phyloP scores from a whole-genome alignment of 202 grass and related monocot genomes.

The Zoysia matrella region DNA sequence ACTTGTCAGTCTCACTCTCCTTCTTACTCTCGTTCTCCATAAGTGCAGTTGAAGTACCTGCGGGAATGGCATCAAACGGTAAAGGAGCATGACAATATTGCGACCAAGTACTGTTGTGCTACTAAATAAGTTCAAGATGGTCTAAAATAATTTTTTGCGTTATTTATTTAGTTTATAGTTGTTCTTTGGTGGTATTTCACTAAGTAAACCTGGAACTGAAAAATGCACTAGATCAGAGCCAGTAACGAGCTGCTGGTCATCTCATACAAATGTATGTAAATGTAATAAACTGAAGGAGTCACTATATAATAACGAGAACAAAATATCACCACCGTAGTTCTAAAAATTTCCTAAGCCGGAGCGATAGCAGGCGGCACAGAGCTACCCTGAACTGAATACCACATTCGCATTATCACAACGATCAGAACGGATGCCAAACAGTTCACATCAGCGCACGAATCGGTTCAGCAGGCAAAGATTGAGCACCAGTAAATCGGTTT shows the following conservation, averaged over 20 bases:
- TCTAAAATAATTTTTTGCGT: background rate
- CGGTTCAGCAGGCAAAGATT: background rate
- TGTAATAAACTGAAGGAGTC: background rate
- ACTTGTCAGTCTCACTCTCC: conserved; percentile 28
- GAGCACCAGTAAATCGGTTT: background rate
- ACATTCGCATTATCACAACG: background rate
- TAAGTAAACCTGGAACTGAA: background rate
- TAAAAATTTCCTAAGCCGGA: background rate
- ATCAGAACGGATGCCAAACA: background rate
- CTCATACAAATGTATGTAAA: background rate
- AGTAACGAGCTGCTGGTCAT: background rate
- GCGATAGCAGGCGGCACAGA: background rate
- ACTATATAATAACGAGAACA: background rate
- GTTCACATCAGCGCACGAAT: background rate
- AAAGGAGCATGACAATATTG: background rate
- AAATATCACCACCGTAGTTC: background rate
- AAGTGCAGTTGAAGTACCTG: conserved; percentile 17
- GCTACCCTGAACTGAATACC: background rate
- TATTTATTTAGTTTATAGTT: background rate
- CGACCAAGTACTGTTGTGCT: background rate
- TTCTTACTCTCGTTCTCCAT: conserved; percentile 37
- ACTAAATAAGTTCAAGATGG: background rate
- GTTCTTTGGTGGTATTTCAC: background rate
- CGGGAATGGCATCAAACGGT: conserved; percentile 8
- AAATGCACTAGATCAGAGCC: background rate